Evolutionary conservation across 2,329 filamentous ascomycete genomes (phyloP).

Genomic region (Fusarium robinianum): DNA sequence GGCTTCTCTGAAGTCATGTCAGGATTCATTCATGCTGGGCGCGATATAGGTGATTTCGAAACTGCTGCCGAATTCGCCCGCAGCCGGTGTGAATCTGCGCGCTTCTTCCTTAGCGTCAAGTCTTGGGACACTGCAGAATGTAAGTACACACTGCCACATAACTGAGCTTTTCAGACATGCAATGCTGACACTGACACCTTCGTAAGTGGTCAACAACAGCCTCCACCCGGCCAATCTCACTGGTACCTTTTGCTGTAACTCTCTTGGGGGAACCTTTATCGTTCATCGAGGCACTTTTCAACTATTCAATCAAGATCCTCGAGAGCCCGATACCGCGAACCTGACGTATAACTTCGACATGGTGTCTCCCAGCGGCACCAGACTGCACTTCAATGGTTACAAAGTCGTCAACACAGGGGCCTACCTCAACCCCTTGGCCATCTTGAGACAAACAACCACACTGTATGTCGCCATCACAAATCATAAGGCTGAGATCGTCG

Average conservation of each 20-base stretch:
- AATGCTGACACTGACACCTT: neutral
- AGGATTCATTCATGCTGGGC: conserved; percentile 56
- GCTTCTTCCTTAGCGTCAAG: conserved; percentile 65
- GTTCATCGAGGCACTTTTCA: conserved; percentile 62
- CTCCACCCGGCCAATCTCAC: conserved; percentile 51
- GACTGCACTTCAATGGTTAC: conserved; percentile 63
- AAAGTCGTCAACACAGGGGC: conserved; percentile 66
- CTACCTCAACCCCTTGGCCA: conserved; percentile 57
- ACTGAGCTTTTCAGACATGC: neutral
- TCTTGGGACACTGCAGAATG: conserved; percentile 49
- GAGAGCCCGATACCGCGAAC: conserved; percentile 61
- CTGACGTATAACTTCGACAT: conserved; percentile 67
- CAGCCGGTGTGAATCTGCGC: conserved; percentile 57
- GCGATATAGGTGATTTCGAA: conserved; percentile 14
- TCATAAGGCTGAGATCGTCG: conserved; percentile 42
- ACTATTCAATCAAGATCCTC: conserved; percentile 59
- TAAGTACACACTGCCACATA: conserved; percentile 1
- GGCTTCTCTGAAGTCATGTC: conserved; percentile 69
- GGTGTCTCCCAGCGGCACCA: conserved; percentile 55
- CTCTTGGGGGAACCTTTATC: conserved; percentile 54
- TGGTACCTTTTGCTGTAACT: conserved; percentile 53
- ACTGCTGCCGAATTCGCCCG: conserved; percentile 14
- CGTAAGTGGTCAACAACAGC: conserved; percentile 38
- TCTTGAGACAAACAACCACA: conserved; percentile 66
- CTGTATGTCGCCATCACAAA: conserved; percentile 64